Base-by-base conservation (phyloP, 164 flowering plant genomes). In the Vitis amurensis region DNA sequence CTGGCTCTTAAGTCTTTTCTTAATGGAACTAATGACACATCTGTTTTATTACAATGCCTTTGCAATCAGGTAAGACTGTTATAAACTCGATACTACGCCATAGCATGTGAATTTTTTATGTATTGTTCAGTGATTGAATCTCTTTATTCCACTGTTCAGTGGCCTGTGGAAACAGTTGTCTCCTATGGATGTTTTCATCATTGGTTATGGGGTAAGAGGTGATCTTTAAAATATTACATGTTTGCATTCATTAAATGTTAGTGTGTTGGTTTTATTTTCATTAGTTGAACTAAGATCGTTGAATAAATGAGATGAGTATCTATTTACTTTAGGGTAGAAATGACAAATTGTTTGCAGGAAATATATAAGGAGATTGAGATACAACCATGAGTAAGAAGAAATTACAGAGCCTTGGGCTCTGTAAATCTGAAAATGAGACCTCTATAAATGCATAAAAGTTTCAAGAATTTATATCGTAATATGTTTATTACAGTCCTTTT, bases 181-280 rank as follows among this genome's bases (percentile, higher is more conserved):
- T 74, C 93, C 99, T 63, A 64, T 86, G 82, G 98, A 93, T 65
- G 84, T 89, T 64, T 95, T 93, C 79, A 90, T 95, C 69, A 79
- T 95, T 68, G 99, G 99, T 71, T 95, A 95, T 78, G 99, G 99
- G 85, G 99, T 95, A 85, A 89, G 96, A 55, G 62, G 62, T 82
- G 55, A 51, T 73, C 57, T 50, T 59, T 73, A 49, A 17, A 55
- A 17, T 73, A 23, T 65, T 63, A 67, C 11, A 9, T 37, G 9
- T 13, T 29, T 12, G 48, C 17, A 7, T 47, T 4, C 49, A 9
- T 16, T 63, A 37, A 61, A 9, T 47, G 50, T 19, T 52, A 10
- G 9, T 67, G 8, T 7, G 5, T 13, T 37, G 37, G 9, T 63
- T 63, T 8, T 47, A 14, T 37, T 31, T 5, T 37, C 15, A n/a